Evolutionary conservation across 345 rosid genomes (phyloP), one percentile per base, ranked within the genome.

Genomic region (Pistacia vera): DNA sequence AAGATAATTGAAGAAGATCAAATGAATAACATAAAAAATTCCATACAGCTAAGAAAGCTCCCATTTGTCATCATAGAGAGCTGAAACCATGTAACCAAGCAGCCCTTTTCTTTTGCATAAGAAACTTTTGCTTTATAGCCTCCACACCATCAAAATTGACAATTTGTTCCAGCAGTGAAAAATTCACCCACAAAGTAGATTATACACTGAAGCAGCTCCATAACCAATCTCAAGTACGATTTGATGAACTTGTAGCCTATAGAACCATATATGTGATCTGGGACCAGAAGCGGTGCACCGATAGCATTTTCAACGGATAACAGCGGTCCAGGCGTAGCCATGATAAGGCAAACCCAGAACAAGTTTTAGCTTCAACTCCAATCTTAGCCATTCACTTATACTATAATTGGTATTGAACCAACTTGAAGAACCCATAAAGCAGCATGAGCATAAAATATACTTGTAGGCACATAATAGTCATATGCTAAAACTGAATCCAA

Each of bases 241-340:
- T 36, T 71, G 6, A 86, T 51, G 0, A 2, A 11, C 75, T 56
- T 82, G 25, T 80, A 86, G 3, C 75, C 74, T 36, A 76, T n/a
- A 5, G 81, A 69, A 6, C 89, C 89, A 38, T 60, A 44, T 0
- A 1, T 0, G 16, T 38, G 3, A 77, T 2, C 55, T 73, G 0
- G 77, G 75, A 1, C 84, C 84, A 3, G 51, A 18, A 3, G 83
- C 79, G 79, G 54, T 14, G 83, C 55, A 9, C 79, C 82, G 38
- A 85, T 18, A 2, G 56, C 33, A 35, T 46, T 57, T 2, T 65
- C 44, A 0, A 61, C n/a, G 61, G 68, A 63, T 80, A n/a, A n/a
- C n/a, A n/a, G n/a, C n/a, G n/a, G n/a, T 70, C 88, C 88, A 85
- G 0, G 82, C 82, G 38, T 66, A 68, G 5, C 85, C 84, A 72